Percentiles rank a stretch among this genome's conserved stretches.
These are phyloP conservation scores for Apiotrichum akiyoshidainum DNA, from an alignment of 1,284 basidiomycete genomes.

Conservation along the genomic window DNA sequence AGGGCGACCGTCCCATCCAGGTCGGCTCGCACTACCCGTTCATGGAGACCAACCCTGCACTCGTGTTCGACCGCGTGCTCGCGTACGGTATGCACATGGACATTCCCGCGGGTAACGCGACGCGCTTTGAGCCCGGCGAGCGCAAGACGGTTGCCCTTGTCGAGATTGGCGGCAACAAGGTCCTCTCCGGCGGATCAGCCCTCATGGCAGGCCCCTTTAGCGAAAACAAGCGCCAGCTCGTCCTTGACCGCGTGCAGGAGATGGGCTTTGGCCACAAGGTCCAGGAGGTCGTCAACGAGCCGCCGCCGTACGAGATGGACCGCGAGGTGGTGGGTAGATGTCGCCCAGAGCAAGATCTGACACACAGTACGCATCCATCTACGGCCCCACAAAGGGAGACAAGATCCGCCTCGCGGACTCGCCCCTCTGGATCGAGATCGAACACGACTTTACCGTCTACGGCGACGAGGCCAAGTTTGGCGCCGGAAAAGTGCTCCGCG, in stretches of 20 bases:
- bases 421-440: constrained; percentile 86
- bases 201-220: constrained; percentile 61
- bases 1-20: constrained; percentile 91
- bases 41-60: constrained; percentile 77
- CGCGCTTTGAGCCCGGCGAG: constrained; percentile 95
- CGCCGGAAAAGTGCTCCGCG: constrained; percentile 89
- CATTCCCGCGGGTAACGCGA: constrained; percentile 85
- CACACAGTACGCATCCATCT: constrained; percentile 75
- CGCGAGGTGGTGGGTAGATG: constrained; percentile 45
- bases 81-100: constrained; percentile 81
- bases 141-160: constrained; percentile 78
- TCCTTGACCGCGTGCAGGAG: constrained; percentile 12
- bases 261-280: constrained; percentile 44
- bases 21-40: constrained; percentile 94
- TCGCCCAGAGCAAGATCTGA: background rate
- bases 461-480: constrained; percentile 98
- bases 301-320: constrained; percentile 39
- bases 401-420: constrained; percentile 85
- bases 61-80: constrained; percentile 76
- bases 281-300: constrained; percentile 35
- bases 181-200: constrained; percentile 76
- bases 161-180: constrained; percentile 67
- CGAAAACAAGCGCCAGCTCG: constrained; percentile 27
- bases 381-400: constrained; percentile 90
- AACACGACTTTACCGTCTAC: constrained; percentile 66